A percentile compares a stretch with the other conserved stretches of the same genome.
Evolutionary conservation across 2,329 filamentous ascomycete genomes (phyloP).

Genomic region (Ceratocystis destructans): DNA sequence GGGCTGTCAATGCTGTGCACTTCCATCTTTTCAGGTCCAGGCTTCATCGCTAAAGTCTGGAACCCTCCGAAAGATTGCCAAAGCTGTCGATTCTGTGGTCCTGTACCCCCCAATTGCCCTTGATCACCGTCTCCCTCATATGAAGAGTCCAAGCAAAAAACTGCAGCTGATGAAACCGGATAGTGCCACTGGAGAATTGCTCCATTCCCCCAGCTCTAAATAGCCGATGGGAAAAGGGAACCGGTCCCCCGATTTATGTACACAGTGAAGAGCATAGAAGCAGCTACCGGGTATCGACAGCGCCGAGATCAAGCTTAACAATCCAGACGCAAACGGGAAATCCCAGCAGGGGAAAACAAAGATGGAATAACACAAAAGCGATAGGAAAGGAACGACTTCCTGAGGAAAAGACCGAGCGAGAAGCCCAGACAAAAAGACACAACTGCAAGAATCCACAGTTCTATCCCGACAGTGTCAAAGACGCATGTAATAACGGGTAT

Average conservation of each 20-base stretch:
- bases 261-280: neutral
- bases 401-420: neutral
- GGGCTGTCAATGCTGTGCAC: neutral
- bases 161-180: neutral
- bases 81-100: neutral
- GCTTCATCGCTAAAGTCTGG: neutral
- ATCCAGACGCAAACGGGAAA: neutral
- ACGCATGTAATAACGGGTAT: constrained; percentile 17
- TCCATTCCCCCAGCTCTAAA: neutral
- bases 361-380: neutral
- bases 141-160: neutral
- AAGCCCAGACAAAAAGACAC: neutral
- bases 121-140: neutral
- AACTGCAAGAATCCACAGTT: neutral
- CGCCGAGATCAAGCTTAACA: neutral
- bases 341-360: neutral
- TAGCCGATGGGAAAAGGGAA: neutral
- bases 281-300: neutral
- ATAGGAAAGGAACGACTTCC: neutral
- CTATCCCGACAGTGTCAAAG: constrained; percentile 8
- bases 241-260: neutral
- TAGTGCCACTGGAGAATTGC: neutral
- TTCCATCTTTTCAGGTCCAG: neutral
- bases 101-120: neutral
- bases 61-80: neutral